Conservation (phyloP, 176 grass and related monocot genomes). For the Cymbopogon citratus region DNA sequence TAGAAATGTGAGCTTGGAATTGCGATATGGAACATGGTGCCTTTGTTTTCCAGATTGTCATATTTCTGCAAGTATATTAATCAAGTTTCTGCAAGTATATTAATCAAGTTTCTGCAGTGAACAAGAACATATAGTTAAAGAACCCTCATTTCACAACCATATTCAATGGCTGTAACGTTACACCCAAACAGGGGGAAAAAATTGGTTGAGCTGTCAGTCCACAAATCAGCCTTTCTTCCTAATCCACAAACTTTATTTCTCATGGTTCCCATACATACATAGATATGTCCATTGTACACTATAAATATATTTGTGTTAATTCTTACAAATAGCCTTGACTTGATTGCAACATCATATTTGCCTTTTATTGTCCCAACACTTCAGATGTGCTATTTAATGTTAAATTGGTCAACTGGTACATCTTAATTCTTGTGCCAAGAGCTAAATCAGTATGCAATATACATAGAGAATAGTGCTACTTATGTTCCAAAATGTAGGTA, state of each 20-base stretch:
- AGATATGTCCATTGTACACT: neutral
- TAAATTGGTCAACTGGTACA: neutral
- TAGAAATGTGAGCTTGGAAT: slow-evolving; percentile 92
- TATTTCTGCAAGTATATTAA: slow-evolving; percentile 91
- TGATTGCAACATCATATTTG: neutral
- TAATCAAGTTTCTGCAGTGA: slow-evolving; percentile 83
- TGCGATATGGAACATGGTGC: slow-evolving; percentile 91
- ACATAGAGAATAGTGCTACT: neutral
- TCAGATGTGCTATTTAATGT: neutral
- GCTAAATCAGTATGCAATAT: neutral
- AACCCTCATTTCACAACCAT: slow-evolving; percentile 3
- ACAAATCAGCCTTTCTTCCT: neutral
- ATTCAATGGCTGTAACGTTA: neutral
- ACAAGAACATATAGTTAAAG: slow-evolving; percentile 12
- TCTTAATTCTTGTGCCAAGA: neutral
- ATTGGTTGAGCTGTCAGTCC: neutral
- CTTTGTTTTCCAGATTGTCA: slow-evolving; percentile 83
- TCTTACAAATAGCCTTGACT: neutral
- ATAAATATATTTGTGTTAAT: neutral
- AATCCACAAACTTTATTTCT: neutral
- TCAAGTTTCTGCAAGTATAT: slow-evolving; percentile 96
- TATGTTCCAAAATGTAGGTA: neutral
- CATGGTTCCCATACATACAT: neutral
- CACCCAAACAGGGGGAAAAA: neutral
- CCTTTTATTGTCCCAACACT: neutral